A percentile compares a stretch with the other conserved stretches of the same genome.
Evolutionary conservation across 2,329 filamentous ascomycete species (phyloP).

Genomic region (Colletotrichum orbiculare): DNA sequence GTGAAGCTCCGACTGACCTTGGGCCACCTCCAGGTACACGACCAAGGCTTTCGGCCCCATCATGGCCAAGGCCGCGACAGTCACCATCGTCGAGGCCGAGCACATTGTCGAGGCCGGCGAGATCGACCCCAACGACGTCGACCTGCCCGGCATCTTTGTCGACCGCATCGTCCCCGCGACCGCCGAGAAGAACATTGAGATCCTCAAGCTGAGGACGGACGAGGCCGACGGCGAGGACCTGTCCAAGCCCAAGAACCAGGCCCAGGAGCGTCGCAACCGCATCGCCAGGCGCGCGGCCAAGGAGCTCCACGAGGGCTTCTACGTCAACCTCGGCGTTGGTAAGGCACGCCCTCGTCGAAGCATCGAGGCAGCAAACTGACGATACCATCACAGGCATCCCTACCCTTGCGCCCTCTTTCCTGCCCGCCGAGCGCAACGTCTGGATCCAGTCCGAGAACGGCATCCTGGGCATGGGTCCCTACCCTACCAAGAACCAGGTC

Average conservation of each 20-base stretch:
- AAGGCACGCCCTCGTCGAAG: neutral
- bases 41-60: slow-evolving; percentile 80
- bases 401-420: slow-evolving; percentile 82
- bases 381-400: slow-evolving; percentile 69
- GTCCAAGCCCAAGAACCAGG: slow-evolving; percentile 54
- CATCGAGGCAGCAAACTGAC: too few relatives aligned
- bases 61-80: slow-evolving; percentile 83
- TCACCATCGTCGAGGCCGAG: slow-evolving; percentile 87
- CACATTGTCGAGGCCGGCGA: slow-evolving; percentile 81
- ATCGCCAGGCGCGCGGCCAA: slow-evolving; percentile 83
- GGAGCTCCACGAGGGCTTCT: slow-evolving; percentile 83
- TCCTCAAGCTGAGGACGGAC: slow-evolving; percentile 66
- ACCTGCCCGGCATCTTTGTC: slow-evolving; percentile 85
- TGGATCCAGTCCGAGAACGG: slow-evolving; percentile 91
- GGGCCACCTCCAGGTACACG: slow-evolving; percentile 62
- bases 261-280: slow-evolving; percentile 69
- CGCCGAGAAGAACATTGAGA: slow-evolving; percentile 77
- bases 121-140: slow-evolving; percentile 78
- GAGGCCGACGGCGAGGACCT: slow-evolving; percentile 44
- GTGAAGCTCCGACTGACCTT: neutral
- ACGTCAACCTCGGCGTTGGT: slow-evolving; percentile 80
- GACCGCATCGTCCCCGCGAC: slow-evolving; percentile 83
- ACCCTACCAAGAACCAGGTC: slow-evolving; percentile 77
- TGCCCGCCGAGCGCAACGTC: slow-evolving; percentile 75
- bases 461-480: slow-evolving; percentile 84